Conservation (phyloP, 2,329 filamentous ascomycete genomes). For the Pestalotiopsis sp. region DNA sequence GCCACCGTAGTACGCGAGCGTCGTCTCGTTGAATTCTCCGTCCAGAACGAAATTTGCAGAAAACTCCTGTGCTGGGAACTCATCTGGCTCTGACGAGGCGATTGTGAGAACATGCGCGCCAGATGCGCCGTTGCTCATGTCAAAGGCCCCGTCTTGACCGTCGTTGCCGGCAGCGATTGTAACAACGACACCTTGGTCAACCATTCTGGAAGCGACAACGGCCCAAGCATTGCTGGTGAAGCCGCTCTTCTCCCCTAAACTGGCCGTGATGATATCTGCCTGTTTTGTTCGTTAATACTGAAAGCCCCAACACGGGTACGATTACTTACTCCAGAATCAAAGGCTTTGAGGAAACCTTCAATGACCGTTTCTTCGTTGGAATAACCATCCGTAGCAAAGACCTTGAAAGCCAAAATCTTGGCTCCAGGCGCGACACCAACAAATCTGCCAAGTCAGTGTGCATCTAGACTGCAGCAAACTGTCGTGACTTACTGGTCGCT, state of each 20-base stretch:
- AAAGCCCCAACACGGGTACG: background rate
- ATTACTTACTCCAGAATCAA: slow-evolving; percentile 23
- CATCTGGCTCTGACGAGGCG: slow-evolving; percentile 22
- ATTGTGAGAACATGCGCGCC: slow-evolving; percentile 28
- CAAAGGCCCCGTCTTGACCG: slow-evolving; percentile 26
- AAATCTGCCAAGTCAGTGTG: slow-evolving; percentile 18
- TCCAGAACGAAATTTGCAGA: slow-evolving; percentile 22
- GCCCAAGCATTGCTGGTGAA: slow-evolving; percentile 43
- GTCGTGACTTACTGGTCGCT: slow-evolving; percentile 20
- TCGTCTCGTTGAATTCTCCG: slow-evolving; percentile 23
- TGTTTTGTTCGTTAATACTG: background rate
- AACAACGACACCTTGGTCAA: slow-evolving; percentile 32
- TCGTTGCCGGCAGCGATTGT: slow-evolving; percentile 24
- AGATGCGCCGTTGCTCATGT: slow-evolving; percentile 26
- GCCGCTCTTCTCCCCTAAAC: slow-evolving; percentile 22
- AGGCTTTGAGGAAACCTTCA: slow-evolving; percentile 24
- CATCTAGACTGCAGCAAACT: background rate
- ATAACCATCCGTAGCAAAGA: slow-evolving; percentile 22
- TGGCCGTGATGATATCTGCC: slow-evolving; percentile 27
- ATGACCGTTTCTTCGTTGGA: slow-evolving; percentile 26
- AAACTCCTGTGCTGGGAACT: slow-evolving; percentile 23
- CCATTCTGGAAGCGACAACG: slow-evolving; percentile 41
- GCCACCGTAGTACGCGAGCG: slow-evolving; percentile 26
- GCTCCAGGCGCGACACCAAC: slow-evolving; percentile 25
- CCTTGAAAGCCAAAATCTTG: slow-evolving; percentile 25